Evolutionary conservation across 805 yeast species (phyloP).

Genomic region (Sugiyamaella qingdaonensis): DNA sequence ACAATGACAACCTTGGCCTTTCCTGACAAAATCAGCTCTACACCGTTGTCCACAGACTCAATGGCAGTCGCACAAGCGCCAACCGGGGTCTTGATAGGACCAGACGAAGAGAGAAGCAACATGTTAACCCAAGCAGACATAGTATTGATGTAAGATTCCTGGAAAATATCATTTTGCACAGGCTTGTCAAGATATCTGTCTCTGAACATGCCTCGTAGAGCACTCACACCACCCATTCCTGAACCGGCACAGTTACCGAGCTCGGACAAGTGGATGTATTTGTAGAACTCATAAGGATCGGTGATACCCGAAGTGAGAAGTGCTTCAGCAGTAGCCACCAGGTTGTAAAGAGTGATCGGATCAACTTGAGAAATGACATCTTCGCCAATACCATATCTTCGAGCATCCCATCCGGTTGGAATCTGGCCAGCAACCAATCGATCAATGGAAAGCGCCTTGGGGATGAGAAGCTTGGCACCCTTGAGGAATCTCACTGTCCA

Average conservation of each 20-base stretch:
- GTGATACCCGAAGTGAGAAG: constrained; percentile 91
- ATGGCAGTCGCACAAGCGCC: constrained; percentile 99
- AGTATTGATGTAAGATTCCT: constrained; percentile 97
- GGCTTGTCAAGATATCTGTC: constrained; percentile 91
- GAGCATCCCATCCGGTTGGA: constrained; percentile 98
- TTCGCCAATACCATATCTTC: constrained; percentile 89
- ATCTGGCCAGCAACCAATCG: constrained; percentile 79
- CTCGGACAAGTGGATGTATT: constrained; percentile 96
- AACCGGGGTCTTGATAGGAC: constrained; percentile 98
- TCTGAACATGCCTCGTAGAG: constrained; percentile 95
- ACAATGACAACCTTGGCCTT: constrained; percentile 95
- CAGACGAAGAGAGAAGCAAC: constrained; percentile 94
- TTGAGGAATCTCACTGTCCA: constrained; percentile 83
- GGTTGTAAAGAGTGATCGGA: constrained; percentile 86
- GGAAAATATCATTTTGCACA: constrained; percentile 94
- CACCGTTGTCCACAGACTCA: constrained; percentile 94
- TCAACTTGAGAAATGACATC: constrained; percentile 94
- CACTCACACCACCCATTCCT: constrained; percentile 99
- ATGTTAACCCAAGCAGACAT: constrained; percentile 99
- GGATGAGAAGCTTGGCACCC: constrained; percentile 88
- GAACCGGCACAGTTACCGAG: constrained; percentile 99
- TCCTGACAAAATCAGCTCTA: constrained; percentile 87
- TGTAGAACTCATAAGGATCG: constrained; percentile 97
- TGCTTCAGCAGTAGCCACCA: constrained; percentile 95
- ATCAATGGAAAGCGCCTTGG: constrained; percentile 71